A percentile compares a stretch with the other conserved stretches of the same genome.
These are phyloP conservation scores for Pichia membranifaciens DNA, from an alignment of 805 yeast species.

Conservation along the genomic window DNA sequence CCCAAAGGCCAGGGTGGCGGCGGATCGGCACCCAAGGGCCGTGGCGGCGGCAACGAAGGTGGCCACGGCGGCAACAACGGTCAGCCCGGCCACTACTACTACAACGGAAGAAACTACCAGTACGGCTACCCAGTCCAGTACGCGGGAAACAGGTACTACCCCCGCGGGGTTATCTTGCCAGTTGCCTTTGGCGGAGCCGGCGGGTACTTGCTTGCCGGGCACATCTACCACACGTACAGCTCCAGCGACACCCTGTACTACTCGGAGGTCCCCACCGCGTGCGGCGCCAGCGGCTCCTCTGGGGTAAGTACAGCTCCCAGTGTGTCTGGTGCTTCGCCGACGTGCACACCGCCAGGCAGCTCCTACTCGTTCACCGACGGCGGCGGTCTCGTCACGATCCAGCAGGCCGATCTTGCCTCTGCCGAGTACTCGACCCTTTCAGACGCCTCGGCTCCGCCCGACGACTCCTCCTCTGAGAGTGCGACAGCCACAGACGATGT, in stretches of 20 bases:
- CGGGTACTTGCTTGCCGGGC: slow-evolving; percentile 6
- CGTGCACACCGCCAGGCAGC: not conserved
- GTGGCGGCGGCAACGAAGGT: not conserved
- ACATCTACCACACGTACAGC: slow-evolving; percentile 13
- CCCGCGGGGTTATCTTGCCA: slow-evolving; percentile 13
- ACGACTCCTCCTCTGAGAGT: not conserved
- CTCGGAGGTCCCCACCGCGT: slow-evolving; percentile 13
- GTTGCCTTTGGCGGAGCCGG: slow-evolving; percentile 10
- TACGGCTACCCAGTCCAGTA: slow-evolving; percentile 10
- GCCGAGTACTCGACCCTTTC: slow-evolving; percentile 3
- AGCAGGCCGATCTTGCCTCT: not conserved
- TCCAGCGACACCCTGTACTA: slow-evolving; percentile 10
- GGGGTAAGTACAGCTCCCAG: not conserved
- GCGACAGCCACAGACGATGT: not conserved
- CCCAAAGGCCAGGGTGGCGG: no score
- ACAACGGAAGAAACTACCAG: slow-evolving; percentile 4
- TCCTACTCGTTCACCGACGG: slow-evolving; percentile 6
- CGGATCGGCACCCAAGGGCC: no score
- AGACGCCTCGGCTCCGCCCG: not conserved
- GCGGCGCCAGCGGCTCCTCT: not conserved
- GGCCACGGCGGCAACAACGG: slow-evolving; percentile 1
- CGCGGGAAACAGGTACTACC: slow-evolving; percentile 9
- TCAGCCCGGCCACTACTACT: not conserved
- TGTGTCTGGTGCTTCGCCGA: not conserved
- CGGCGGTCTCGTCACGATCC: slow-evolving; percentile 4